Evolutionary conservation across 192 early-diverging fungal genomes (phyloP).

Genomic region (Lobosporangium transversale): DNA sequence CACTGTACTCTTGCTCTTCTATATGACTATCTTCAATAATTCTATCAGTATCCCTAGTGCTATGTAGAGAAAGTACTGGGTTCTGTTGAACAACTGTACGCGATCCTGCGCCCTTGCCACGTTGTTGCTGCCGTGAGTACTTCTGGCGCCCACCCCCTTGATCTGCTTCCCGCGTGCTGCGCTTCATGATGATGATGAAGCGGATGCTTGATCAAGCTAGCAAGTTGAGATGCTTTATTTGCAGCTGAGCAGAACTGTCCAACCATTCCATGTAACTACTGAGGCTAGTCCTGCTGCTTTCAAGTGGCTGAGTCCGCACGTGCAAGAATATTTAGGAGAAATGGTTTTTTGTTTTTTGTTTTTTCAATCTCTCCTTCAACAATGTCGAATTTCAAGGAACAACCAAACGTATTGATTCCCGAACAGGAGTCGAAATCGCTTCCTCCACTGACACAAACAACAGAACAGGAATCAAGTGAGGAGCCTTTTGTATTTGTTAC

Average conservation of each 20-base stretch:
- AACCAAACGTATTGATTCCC: too few species aligned
- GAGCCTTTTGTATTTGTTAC: constrained; percentile 36
- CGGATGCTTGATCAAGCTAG: background rate
- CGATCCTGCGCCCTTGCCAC: constrained; percentile 1
- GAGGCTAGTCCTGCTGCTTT: too few species aligned
- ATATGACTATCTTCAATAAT: background rate
- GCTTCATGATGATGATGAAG: constrained; percentile 22
- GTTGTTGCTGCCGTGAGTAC: background rate
- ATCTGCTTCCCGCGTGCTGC: constrained; percentile 8
- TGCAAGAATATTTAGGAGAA: too few species aligned
- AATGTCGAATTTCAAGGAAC: too few species aligned
- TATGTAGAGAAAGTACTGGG: constrained; percentile 13
- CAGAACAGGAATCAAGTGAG: background rate
- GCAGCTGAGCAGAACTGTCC: too few species aligned
- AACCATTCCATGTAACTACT: too few species aligned
- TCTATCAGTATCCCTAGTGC: background rate
- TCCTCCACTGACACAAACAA: too few species aligned
- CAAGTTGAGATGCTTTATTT: background rate
- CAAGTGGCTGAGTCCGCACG: too few species aligned
- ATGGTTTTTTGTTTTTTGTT: too few species aligned
- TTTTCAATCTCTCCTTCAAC: too few species aligned
- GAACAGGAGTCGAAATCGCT: too few species aligned
- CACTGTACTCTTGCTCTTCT: background rate
- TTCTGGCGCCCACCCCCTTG: constrained; percentile 17
- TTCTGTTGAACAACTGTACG: constrained; percentile 2